phyloP scores from a whole-genome alignment of 2,329 filamentous ascomycete species.

The Hirsutella rhossiliensis region DNA sequence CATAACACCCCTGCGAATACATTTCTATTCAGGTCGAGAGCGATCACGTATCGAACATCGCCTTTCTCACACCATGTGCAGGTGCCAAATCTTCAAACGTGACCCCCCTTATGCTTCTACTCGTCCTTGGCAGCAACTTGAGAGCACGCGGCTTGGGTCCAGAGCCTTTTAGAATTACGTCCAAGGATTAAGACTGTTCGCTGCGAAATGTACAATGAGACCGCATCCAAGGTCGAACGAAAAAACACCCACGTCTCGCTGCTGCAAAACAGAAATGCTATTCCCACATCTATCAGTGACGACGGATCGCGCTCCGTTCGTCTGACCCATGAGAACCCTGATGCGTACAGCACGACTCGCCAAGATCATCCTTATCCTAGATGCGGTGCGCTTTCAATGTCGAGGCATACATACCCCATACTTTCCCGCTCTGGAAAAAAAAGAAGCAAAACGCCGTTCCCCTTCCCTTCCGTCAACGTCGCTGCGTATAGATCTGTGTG shows the following conservation, averaged over 20 bases:
- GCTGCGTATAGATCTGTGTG: conserved; percentile 4
- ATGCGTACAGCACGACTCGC: conserved; percentile 6
- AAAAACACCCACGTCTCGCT: conserved; percentile 6
- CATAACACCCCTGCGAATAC: too few species aligned
- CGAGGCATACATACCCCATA: conserved; percentile 3
- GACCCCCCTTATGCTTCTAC: too few species aligned
- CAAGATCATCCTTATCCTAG: conserved; percentile 5
- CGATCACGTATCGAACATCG: too few species aligned
- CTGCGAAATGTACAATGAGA: conserved; percentile 7
- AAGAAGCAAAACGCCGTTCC: conserved; percentile 6
- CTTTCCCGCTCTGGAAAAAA: conserved; percentile 1
- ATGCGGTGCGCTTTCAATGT: conserved; percentile 3
- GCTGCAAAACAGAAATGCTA: conserved; percentile 6
- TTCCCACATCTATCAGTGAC: conserved; percentile 8
- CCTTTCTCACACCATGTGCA: too few species aligned
- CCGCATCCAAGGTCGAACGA: conserved; percentile 2
- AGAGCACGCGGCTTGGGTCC: not conserved
- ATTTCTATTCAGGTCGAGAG: too few species aligned
- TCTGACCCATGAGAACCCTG: conserved; percentile 2
- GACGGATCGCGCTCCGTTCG: not conserved
- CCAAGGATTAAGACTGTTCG: conserved; percentile 7
- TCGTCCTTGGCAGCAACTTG: too few species aligned
- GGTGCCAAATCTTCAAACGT: too few species aligned
- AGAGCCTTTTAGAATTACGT: not conserved
- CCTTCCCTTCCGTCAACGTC: conserved; percentile 4